These are phyloP conservation scores for Persicaria maculosa DNA, from an alignment of 148 eudicot genomes.

Conservation along the genomic window DNA sequence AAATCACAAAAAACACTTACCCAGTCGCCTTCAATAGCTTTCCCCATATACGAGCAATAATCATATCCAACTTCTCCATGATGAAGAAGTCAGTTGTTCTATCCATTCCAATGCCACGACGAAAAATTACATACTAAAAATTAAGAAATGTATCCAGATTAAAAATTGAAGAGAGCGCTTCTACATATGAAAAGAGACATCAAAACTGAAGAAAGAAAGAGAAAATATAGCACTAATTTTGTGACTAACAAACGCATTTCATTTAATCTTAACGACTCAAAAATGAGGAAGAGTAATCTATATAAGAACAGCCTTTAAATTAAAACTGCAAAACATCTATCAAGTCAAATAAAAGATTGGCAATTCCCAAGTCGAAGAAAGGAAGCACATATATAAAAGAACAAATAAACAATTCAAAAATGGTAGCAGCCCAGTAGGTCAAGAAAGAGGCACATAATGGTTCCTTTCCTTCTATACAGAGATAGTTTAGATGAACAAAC, in stretches of 20 bases:
- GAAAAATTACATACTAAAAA: conserved; percentile 72
- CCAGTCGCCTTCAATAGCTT: conserved; percentile 69
- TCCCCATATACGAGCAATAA: conserved; percentile 71
- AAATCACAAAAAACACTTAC: conserved; percentile 25
- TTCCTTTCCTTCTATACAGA: neutral
- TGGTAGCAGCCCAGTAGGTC: neutral
- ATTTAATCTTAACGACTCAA: neutral
- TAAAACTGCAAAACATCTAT: neutral
- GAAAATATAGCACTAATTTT: neutral
- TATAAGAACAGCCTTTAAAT: neutral
- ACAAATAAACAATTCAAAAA: neutral
- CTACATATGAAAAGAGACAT: neutral
- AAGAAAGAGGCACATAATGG: neutral
- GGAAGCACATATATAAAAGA: neutral
- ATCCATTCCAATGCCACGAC: conserved; percentile 97
- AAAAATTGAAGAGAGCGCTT: neutral
- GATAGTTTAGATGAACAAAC: neutral
- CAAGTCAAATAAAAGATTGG: neutral
- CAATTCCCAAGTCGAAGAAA: neutral
- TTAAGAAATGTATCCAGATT: neutral
- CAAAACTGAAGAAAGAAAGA: neutral
- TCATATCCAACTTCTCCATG: conserved; percentile 93
- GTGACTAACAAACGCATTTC: neutral
- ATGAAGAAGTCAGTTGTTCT: conserved; percentile 75
- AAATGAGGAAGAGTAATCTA: neutral